Percentiles rank a stretch among this genome's conserved stretches.
Conservation (phyloP, 1,284 basidiomycete genomes). For the Sporisorium exsertum region DNA sequence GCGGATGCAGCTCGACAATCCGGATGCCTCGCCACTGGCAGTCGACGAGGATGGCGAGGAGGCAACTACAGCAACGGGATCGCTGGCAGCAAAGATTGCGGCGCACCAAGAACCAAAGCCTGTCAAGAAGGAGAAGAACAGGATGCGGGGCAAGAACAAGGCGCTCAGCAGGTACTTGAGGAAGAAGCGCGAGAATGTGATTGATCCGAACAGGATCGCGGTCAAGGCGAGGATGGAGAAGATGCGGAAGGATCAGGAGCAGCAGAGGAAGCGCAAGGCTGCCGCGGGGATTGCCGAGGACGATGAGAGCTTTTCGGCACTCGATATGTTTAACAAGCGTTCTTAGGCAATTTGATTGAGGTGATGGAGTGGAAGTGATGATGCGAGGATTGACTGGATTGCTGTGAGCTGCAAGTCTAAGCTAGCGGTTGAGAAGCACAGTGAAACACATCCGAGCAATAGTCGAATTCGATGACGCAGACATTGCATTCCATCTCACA, state of each 20-base stretch:
- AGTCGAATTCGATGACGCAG: too few relatives aligned
- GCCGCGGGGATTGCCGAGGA: conserved; percentile 29
- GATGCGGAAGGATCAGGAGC: conserved; percentile 33
- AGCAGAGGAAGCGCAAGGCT: conserved; percentile 25
- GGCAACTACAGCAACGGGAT: conserved; percentile 3
- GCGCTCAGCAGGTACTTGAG: conserved; percentile 62
- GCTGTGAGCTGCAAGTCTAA: too few relatives aligned
- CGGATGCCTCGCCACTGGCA: conserved; percentile 17
- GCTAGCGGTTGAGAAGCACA: background rate
- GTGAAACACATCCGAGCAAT: background rate
- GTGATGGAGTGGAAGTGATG: too few relatives aligned
- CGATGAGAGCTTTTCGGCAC: conserved; percentile 23
- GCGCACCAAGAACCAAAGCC: conserved; percentile 20
- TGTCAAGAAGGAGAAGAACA: conserved; percentile 57
- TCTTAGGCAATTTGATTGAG: background rate
- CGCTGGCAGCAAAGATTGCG: conserved; percentile 32
- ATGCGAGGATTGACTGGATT: too few relatives aligned
- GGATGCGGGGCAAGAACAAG: conserved; percentile 63
- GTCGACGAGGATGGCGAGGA: conserved; percentile 19
- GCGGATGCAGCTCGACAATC: conserved; percentile 55
- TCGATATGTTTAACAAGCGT: conserved; percentile 46
- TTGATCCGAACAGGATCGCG: conserved; percentile 59
- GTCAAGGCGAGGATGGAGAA: conserved; percentile 51
- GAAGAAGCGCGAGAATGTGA: conserved; percentile 65
- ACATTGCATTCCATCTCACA: background rate